Base-by-base conservation (phyloP, 768 basidiomycete species). In the Suillus decipiens region DNA sequence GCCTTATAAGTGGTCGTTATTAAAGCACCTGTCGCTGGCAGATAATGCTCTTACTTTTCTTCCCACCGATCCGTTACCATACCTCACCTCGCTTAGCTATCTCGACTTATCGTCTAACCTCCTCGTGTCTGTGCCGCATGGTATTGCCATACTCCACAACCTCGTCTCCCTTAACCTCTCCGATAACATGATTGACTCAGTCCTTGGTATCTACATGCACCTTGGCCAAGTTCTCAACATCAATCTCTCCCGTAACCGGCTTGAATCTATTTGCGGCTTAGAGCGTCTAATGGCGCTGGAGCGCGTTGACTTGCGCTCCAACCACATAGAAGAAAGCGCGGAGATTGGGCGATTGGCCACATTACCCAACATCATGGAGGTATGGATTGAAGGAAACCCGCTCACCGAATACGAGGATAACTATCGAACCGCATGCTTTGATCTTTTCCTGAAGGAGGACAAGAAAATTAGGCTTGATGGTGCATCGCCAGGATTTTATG, bases 181-280 rank as follows among this genome's bases (percentile, higher is more conserved):
- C 17, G 91, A 96, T 75, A 99, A 99, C 78, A 93, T 99, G 86
- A 95, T 99, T 68, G 95, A 96, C 73, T 95, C 96, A 19, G 89
- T 99, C 19, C 84, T 95, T 5, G 91, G 92, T 34, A 92, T 97
- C 63, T 92, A 95, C 71, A 84, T 84, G 42, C 85, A 87, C 59
- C 83, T 98, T 42, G 93, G 92, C 1, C 87, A 89, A 65, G 81
- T 97, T 31, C 80, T 89, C 19, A 80, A 83, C 7, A 80, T 99
- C 69, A 95, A 96, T 75, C 82, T 99, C 19, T 84, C 92, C 1
- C 80, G 83, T 61, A 99, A 99, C 71, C 87, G 96, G 5, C 86
- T 98, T 58, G 94, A 96, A 70, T 95, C 93, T n/a, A 85, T 99
- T 60, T 95, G 94, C 64, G 96, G 96, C 19, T 82, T 99, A 8